Percentiles rank a stretch among this genome's conserved stretches.
These are phyloP conservation scores for Soucietia sequanensis DNA, from an alignment of 805 yeast species.

Conservation along the genomic window DNA sequence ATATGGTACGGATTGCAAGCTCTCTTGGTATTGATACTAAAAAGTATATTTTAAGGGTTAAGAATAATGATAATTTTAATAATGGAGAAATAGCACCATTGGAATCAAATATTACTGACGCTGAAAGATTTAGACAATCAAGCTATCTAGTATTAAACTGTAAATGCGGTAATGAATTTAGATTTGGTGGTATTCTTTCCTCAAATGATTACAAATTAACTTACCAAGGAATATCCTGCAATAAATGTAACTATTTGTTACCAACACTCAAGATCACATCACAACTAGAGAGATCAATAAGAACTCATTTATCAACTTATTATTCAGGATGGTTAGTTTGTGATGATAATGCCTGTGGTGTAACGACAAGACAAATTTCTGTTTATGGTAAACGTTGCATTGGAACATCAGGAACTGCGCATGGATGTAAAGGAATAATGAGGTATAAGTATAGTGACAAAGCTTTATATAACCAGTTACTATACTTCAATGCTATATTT, in stretches of 20 bases:
- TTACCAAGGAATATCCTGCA: slow-evolving; percentile 70
- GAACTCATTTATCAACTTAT: slow-evolving; percentile 69
- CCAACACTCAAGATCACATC: slow-evolving; percentile 55
- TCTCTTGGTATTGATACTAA: slow-evolving; percentile 75
- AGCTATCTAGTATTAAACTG: slow-evolving; percentile 59
- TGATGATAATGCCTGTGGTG: slow-evolving; percentile 81
- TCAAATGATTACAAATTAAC: slow-evolving; percentile 61
- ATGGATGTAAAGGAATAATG: slow-evolving; percentile 79
- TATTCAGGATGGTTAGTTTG: slow-evolving; percentile 87
- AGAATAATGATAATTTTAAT: slow-evolving; percentile 34
- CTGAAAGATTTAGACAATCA: slow-evolving; percentile 74
- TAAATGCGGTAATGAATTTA: slow-evolving; percentile 57
- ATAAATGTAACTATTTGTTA: slow-evolving; percentile 54
- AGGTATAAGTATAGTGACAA: slow-evolving; percentile 73
- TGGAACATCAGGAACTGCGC: slow-evolving; percentile 58
- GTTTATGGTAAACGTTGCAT: slow-evolving; percentile 89
- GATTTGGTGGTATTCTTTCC: slow-evolving; percentile 71
- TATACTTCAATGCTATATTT: slow-evolving; percentile 75
- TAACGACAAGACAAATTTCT: slow-evolving; percentile 76
- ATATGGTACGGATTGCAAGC: slow-evolving; percentile 71
- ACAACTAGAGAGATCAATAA: slow-evolving; percentile 72
- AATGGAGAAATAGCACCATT: slow-evolving; percentile 60
- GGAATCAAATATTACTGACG: slow-evolving; percentile 77
- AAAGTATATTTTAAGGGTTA: slow-evolving; percentile 49
- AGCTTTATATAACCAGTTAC: slow-evolving; percentile 79